These are phyloP conservation scores for Cynanchum wilfordii DNA, from an alignment of 257 asterid species.

Conservation along the genomic window DNA sequence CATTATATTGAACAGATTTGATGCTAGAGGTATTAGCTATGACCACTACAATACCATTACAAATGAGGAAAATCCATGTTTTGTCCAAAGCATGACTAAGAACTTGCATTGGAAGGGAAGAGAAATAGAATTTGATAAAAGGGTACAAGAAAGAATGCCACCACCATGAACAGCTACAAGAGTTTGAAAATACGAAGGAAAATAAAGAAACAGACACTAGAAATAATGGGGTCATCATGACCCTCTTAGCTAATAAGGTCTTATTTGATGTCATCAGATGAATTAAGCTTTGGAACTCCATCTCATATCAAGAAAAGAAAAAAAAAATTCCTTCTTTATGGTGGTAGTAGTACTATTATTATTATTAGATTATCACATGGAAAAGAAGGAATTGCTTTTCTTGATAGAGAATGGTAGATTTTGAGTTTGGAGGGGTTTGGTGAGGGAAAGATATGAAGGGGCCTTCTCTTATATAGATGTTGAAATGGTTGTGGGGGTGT, in stretches of 20 bases:
- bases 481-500: not conserved
- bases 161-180: not conserved
- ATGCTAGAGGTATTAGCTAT: conserved; percentile 42
- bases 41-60: conserved; percentile 54
- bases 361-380: not conserved
- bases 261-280: conserved; percentile 7
- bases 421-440: not conserved
- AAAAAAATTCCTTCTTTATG: not conserved
- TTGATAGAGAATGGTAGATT: not conserved
- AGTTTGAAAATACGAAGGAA: conserved; percentile 35
- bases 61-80: conserved; percentile 47
- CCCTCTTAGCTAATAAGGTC: conserved; percentile 20
- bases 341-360: no score
- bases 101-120: conserved; percentile 21
- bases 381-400: not conserved
- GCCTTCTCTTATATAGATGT: conserved; percentile 19
- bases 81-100: conserved; percentile 37
- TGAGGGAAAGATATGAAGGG: not conserved
- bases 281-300: conserved; percentile 23
- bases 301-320: not conserved
- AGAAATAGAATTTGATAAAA: conserved; percentile 21
- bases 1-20: not conserved
- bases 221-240: conserved; percentile 33
- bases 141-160: conserved; percentile 18
- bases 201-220: conserved; percentile 42